phyloP scores from a whole-genome alignment of 2,329 filamentous ascomycete species.

The Beauveria rudraprayagi region DNA sequence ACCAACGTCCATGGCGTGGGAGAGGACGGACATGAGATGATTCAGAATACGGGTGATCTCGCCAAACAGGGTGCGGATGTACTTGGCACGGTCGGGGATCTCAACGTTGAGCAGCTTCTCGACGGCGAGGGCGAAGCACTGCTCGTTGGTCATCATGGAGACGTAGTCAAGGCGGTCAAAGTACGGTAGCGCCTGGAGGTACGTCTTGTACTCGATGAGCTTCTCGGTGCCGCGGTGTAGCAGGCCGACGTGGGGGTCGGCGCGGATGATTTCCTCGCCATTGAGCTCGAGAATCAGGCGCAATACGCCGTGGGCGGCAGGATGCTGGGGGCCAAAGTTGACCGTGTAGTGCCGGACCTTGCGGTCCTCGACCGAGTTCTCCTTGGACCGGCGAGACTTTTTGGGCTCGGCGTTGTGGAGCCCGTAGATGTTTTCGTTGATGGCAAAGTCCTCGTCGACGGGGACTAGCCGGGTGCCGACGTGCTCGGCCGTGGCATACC shows the following conservation, averaged over 20 bases:
- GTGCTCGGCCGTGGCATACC: slow-evolving; percentile 48
- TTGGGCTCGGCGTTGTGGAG: slow-evolving; percentile 34
- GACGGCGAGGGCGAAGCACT: slow-evolving; percentile 89
- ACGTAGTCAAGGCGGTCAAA: slow-evolving; percentile 99
- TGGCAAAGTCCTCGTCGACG: slow-evolving; percentile 55
- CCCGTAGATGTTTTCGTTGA: slow-evolving; percentile 43
- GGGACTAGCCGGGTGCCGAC: slow-evolving; percentile 54
- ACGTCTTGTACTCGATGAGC: slow-evolving; percentile 99
- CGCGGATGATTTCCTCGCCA: slow-evolving; percentile 93
- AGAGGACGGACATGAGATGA: slow-evolving; percentile 95
- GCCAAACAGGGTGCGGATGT: slow-evolving; percentile 89
- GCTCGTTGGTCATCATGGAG: slow-evolving; percentile 99
- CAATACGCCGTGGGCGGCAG: slow-evolving; percentile 94
- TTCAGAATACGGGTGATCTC: slow-evolving; percentile 93
- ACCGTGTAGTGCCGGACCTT: slow-evolving; percentile 99
- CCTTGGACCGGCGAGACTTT: slow-evolving; percentile 37
- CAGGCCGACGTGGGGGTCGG: slow-evolving; percentile 93
- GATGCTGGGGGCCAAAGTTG: slow-evolving; percentile 98
- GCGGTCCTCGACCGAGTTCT: slow-evolving; percentile 49
- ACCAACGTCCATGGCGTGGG: slow-evolving; percentile 98
- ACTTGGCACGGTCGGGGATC: slow-evolving; percentile 91
- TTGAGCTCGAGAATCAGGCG: slow-evolving; percentile 95
- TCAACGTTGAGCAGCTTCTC: slow-evolving; percentile 98
- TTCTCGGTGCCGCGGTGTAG: slow-evolving; percentile 97
- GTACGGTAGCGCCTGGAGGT: slow-evolving; percentile 95